Conservation (phyloP, 192 early-diverging fungal species). For the Anaeromyces robustus region DNA sequence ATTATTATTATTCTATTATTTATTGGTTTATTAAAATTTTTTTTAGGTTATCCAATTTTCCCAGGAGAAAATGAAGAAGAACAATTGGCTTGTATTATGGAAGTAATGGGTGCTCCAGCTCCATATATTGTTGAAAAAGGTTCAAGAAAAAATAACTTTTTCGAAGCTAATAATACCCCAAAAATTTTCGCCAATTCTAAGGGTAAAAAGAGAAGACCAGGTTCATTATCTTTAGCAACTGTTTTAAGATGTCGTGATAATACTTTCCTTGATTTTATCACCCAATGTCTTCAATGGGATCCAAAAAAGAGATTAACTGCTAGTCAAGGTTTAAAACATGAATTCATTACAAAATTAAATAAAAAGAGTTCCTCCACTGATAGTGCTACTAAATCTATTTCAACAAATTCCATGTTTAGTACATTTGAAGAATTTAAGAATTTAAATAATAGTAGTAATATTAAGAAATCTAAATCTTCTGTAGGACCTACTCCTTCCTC, state of each 20-base stretch:
- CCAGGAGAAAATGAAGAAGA: conserved; percentile 97
- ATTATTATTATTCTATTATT: too few relatives aligned
- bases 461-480: background rate
- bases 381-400: background rate
- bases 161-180: conserved; percentile 44
- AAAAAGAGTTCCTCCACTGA: background rate
- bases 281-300: conserved; percentile 74
- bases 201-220: conserved; percentile 71
- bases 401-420: background rate
- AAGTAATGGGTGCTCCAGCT: conserved; percentile 70
- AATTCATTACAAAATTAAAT: conserved; percentile 49
- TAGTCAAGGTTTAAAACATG: conserved; percentile 66
- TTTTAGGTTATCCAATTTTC: conserved; percentile 81
- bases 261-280: conserved; percentile 74
- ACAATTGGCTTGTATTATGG: conserved; percentile 89
- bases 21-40: too few relatives aligned
- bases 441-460: background rate
- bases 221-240: conserved; percentile 54
- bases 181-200: conserved; percentile 64
- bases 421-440: background rate
- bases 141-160: conserved; percentile 68
- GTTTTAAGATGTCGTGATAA: conserved; percentile 60
- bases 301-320: conserved; percentile 76
- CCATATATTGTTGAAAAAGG: conserved; percentile 58
- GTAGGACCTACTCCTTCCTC: background rate